A percentile compares a stretch with the other conserved stretches of the same genome.
These are phyloP conservation scores for Sordaria brevicollis DNA, from an alignment of 495 filamentous ascomycete species.

Conservation along the genomic window DNA sequence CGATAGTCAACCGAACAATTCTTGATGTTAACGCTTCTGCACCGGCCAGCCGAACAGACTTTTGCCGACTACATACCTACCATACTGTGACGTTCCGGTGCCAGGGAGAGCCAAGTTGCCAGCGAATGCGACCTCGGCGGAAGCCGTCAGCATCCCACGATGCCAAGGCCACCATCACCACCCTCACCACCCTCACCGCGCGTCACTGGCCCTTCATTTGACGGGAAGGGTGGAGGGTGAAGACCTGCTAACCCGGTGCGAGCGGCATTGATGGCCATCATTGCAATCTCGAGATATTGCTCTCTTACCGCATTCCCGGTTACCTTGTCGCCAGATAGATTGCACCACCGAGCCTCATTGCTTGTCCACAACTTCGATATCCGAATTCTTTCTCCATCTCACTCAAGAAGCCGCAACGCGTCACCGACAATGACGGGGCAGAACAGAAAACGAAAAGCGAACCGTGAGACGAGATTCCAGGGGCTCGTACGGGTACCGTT, in stretches of 20 bases:
- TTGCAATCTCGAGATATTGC: slow-evolving; percentile 14
- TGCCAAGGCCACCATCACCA: neutral
- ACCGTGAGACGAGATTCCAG: neutral
- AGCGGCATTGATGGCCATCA: neutral
- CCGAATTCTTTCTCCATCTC: neutral
- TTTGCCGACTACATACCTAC: too few species aligned
- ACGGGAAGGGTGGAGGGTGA: neutral
- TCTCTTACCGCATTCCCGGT: slow-evolving; percentile 9
- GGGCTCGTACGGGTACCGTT: neutral
- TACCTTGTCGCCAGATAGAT: neutral
- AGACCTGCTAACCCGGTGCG: neutral
- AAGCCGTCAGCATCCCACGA: slow-evolving; percentile 12
- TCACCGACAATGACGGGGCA: neutral
- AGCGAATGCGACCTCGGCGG: slow-evolving; percentile 6
- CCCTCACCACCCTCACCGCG: neutral
- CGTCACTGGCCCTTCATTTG: neutral
- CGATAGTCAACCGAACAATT: neutral
- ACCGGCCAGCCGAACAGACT: neutral
- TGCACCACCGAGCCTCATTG: neutral
- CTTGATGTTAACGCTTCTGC: neutral
- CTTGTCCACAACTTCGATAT: neutral
- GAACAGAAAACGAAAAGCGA: neutral
- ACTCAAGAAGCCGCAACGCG: neutral
- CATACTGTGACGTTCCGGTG: neutral
- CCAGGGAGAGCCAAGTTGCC: neutral